Percentiles rank a stretch among this genome's conserved stretches.
Evolutionary conservation across 768 basidiomycete genomes (phyloP).

Genomic region (Suillus cothurnatus): DNA sequence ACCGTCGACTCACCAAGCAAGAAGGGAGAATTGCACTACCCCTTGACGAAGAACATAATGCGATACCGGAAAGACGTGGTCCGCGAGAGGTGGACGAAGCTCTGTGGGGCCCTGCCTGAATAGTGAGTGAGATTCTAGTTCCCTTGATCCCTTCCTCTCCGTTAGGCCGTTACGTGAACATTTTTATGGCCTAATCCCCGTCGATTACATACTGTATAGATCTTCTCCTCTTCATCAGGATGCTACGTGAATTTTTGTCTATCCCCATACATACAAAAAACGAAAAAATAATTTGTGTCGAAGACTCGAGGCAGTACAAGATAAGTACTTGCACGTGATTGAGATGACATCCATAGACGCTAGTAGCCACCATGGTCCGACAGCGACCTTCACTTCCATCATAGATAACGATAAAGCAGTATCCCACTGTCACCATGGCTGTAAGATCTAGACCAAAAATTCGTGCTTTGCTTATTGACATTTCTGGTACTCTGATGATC

Average conservation of each 20-base stretch:
- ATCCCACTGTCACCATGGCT: constrained; percentile 10
- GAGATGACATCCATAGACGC: background rate
- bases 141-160: background rate
- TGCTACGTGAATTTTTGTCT: background rate
- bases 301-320: background rate
- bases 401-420: background rate
- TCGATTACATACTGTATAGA: background rate
- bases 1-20: constrained; percentile 24
- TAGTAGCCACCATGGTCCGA: background rate
- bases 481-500: constrained; percentile 68
- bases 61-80: constrained; percentile 10
- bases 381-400: background rate
- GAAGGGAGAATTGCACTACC: constrained; percentile 47
- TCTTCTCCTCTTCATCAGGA: background rate
- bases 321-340: background rate
- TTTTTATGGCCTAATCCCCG: background rate
- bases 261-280: background rate
- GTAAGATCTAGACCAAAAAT: constrained; percentile 39
- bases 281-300: background rate
- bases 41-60: constrained; percentile 26
- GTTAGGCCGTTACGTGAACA: background rate
- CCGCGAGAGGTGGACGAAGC: constrained; percentile 48
- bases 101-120: constrained; percentile 36
- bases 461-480: constrained; percentile 59
- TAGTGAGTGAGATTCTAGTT: background rate